Conservation (phyloP, 2,329 filamentous ascomycete genomes). For the Sporothrix dimorphospora region DNA sequence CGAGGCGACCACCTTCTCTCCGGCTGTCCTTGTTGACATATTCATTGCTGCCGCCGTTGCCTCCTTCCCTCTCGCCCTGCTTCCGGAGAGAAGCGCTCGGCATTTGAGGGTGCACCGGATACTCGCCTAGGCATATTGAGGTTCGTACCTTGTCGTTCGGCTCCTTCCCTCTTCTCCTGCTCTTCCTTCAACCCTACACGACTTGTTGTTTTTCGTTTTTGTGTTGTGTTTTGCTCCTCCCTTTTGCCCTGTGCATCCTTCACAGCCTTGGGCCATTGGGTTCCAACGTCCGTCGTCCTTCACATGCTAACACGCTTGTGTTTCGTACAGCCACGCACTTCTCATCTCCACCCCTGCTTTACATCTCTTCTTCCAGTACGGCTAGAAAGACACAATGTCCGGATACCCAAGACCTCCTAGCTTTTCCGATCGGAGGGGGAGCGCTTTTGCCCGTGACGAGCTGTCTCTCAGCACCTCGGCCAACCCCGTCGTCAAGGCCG, state of each 20-base stretch:
- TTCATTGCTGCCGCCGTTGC: not conserved
- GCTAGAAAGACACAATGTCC: conserved; percentile 40
- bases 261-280: not conserved
- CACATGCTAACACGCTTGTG: conserved; percentile 18
- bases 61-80: not conserved
- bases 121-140: not conserved
- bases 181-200: not conserved
- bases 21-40: not conserved
- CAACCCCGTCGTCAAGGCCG: conserved; percentile 54
- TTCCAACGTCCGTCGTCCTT: not conserved
- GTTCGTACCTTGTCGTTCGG: not conserved
- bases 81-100: not conserved
- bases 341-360: not conserved
- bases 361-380: not conserved
- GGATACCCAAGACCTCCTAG: conserved; percentile 56
- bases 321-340: conserved; percentile 14
- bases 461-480: conserved; percentile 54
- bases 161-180: not conserved
- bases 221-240: not conserved
- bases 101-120: not conserved
- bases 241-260: not conserved
- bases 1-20: not conserved
- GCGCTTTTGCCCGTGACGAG: conserved; percentile 58
- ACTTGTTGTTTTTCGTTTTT: not conserved
- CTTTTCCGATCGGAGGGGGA: conserved; percentile 65